Evolutionary conservation across 768 basidiomycete genomes (phyloP).

Genomic region (Boletus barrowsii): DNA sequence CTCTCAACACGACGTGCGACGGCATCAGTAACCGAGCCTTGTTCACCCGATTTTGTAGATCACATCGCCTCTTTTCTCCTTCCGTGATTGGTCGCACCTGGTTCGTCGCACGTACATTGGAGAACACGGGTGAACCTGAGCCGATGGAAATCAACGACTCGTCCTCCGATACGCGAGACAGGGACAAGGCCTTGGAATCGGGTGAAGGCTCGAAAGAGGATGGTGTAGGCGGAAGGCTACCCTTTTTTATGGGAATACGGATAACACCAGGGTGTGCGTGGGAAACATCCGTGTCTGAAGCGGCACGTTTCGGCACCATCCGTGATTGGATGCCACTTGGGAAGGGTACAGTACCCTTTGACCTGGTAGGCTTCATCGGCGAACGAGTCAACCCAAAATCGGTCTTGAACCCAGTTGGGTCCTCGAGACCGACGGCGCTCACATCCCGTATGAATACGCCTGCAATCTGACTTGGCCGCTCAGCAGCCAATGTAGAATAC

Average conservation of each 20-base stretch:
- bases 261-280: constrained; percentile 5
- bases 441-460: constrained; percentile 86
- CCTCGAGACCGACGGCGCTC: constrained; percentile 43
- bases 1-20: constrained; percentile 50
- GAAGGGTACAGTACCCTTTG: constrained; percentile 7
- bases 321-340: background rate
- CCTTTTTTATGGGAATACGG: constrained; percentile 10
- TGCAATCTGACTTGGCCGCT: constrained; percentile 65
- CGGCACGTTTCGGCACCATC: constrained; percentile 13
- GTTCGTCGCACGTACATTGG: constrained; percentile 10
- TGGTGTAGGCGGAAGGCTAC: constrained; percentile 13
- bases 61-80: constrained; percentile 51
- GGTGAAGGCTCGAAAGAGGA: constrained; percentile 11
- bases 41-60: constrained; percentile 64
- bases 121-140: constrained; percentile 22
- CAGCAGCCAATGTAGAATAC: constrained; percentile 71
- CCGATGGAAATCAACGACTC: constrained; percentile 23
- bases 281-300: constrained; percentile 20
- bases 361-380: background rate
- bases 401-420: constrained; percentile 54
- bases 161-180: constrained; percentile 17
- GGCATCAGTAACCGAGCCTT: constrained; percentile 60
- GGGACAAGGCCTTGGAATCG: constrained; percentile 4
- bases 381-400: background rate
- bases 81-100: constrained; percentile 38